These are phyloP conservation scores for Colletotrichum trifolii DNA, from an alignment of 2,329 filamentous ascomycete species.

Conservation along the genomic window DNA sequence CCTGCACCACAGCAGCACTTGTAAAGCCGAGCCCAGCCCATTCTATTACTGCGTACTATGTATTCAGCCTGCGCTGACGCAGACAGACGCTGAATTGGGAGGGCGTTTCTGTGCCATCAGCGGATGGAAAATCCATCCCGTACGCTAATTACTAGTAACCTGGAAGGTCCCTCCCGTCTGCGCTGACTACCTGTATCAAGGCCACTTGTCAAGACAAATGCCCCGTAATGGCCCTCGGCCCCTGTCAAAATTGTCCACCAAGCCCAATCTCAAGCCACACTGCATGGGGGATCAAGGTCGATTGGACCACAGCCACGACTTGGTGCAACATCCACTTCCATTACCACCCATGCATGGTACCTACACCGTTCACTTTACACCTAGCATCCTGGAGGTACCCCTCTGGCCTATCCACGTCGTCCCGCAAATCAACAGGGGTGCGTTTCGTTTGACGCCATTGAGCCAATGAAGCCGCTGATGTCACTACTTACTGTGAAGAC, in stretches of 20 bases:
- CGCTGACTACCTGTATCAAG: too few species aligned
- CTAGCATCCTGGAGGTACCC: too few species aligned
- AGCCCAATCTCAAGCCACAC: neutral
- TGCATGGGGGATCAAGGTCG: conserved; percentile 1
- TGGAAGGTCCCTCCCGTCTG: too few species aligned
- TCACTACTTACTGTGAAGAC: conserved; percentile 40
- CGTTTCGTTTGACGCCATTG: conserved; percentile 34
- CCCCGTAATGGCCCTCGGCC: neutral
- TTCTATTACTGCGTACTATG: neutral
- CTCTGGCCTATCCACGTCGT: too few species aligned
- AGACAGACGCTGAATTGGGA: neutral
- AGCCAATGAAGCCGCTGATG: conserved; percentile 51
- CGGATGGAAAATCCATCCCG: conserved; percentile 20
- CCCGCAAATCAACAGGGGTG: conserved; percentile 23
- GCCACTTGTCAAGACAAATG: too few species aligned
- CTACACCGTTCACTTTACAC: too few species aligned
- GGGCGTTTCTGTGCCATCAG: neutral
- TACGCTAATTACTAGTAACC: neutral
- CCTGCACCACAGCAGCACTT: neutral
- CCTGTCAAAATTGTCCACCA: neutral
- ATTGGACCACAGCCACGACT: conserved; percentile 14
- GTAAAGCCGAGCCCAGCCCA: neutral
- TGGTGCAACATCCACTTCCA: too few species aligned
- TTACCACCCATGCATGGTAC: too few species aligned
- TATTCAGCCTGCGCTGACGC: too few species aligned